Conservation (phyloP, 148 eudicot species). For the Camellia granthamiana region DNA sequence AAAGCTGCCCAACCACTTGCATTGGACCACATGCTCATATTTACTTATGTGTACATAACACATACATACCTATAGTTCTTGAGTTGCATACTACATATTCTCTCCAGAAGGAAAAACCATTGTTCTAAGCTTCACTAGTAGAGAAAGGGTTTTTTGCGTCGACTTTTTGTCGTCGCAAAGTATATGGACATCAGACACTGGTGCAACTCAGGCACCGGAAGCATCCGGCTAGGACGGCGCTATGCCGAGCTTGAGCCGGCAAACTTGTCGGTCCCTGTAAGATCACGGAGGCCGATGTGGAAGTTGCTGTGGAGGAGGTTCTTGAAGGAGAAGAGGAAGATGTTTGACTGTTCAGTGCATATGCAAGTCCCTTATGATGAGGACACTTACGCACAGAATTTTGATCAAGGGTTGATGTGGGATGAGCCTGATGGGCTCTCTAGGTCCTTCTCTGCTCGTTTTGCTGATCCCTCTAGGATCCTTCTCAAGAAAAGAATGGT, state of each 20-base stretch:
- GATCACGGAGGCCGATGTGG: conserved; percentile 20
- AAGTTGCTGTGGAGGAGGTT: conserved; percentile 35
- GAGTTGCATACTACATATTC: neutral
- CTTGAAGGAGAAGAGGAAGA: conserved; percentile 32
- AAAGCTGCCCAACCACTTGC: neutral
- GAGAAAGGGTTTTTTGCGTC: no score
- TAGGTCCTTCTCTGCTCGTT: conserved; percentile 47
- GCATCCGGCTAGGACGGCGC: conserved; percentile 24
- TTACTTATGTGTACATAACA: neutral
- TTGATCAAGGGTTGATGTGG: conserved; percentile 41
- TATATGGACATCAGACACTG: conserved; percentile 29
- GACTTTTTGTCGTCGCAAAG: no score
- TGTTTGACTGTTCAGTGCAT: conserved; percentile 19
- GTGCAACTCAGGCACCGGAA: conserved; percentile 15
- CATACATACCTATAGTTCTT: neutral
- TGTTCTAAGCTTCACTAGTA: no score
- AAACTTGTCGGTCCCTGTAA: neutral
- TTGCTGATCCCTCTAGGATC: conserved; percentile 41
- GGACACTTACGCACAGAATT: conserved; percentile 46
- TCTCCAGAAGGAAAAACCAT: no score
- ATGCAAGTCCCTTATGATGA: conserved; percentile 38
- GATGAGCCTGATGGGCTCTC: conserved; percentile 46
- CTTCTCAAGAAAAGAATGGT: neutral
- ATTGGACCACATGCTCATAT: neutral
- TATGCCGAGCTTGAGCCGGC: neutral